Conservation (phyloP, 768 basidiomycete species). For the Boletellus ananiceps region DNA sequence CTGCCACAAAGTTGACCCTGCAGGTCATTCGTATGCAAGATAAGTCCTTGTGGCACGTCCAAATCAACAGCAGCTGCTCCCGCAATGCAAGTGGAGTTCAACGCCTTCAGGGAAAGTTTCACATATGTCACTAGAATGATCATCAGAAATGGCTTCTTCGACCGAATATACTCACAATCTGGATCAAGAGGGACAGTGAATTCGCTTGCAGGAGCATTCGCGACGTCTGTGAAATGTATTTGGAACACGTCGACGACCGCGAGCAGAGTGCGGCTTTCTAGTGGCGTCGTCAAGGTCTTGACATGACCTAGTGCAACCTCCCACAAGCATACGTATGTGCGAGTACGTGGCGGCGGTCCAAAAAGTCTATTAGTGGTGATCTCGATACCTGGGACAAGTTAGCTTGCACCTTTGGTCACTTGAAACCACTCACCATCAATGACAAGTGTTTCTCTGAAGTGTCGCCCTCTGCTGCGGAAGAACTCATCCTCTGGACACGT, state of each 20-base stretch:
- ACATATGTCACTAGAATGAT: conserved; percentile 71
- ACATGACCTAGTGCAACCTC: conserved; percentile 71
- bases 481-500: conserved; percentile 44
- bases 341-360: conserved; percentile 78
- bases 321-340: conserved; percentile 93
- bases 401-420: background rate
- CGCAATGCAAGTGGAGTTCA: conserved; percentile 55
- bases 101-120: conserved; percentile 52
- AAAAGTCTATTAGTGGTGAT: conserved; percentile 84
- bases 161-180: conserved; percentile 54
- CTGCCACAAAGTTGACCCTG: conserved; percentile 65
- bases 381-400: conserved; percentile 52
- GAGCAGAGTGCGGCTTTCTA: conserved; percentile 46
- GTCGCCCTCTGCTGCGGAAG: conserved; percentile 18
- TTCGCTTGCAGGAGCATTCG: conserved; percentile 77
- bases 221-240: conserved; percentile 65
- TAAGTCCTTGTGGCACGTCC: conserved; percentile 53
- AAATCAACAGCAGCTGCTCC: conserved; percentile 52
- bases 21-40: conserved; percentile 69
- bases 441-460: conserved; percentile 37
- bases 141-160: conserved; percentile 2
- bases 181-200: conserved; percentile 62
- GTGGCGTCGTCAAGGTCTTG: conserved; percentile 51
- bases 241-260: conserved; percentile 56
- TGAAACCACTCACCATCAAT: conserved; percentile 41